Evolutionary conservation across 768 basidiomycete species (phyloP).

Genomic region (Boletus insuetus): DNA sequence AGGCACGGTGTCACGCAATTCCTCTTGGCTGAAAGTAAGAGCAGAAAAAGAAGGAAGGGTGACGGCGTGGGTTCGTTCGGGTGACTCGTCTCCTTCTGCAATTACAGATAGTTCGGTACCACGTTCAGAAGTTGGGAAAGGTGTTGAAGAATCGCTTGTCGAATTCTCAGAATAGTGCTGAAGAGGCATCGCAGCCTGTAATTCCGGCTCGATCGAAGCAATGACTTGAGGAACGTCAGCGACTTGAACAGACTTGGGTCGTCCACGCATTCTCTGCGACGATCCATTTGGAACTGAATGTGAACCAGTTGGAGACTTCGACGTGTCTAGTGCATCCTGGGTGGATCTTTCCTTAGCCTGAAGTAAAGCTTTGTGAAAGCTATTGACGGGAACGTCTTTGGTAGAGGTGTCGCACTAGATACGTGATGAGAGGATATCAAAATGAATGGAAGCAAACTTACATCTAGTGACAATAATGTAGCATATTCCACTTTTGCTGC

Average conservation of each 20-base stretch:
- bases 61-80: constrained; percentile 35
- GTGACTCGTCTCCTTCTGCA: constrained; percentile 64
- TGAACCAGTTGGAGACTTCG: neutral
- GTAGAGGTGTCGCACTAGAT: constrained; percentile 34
- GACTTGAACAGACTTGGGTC: constrained; percentile 2
- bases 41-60: neutral
- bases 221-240: constrained; percentile 4
- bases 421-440: constrained; percentile 9
- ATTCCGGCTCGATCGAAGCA: constrained; percentile 3
- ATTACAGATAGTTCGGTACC: constrained; percentile 62
- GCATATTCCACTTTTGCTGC: constrained; percentile 46
- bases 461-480: constrained; percentile 45
- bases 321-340: neutral
- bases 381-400: constrained; percentile 44
- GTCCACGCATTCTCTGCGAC: neutral
- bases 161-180: neutral
- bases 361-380: constrained; percentile 46
- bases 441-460: constrained; percentile 22
- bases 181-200: neutral
- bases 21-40: neutral
- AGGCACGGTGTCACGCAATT: neutral
- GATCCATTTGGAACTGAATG: neutral
- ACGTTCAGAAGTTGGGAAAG: constrained; percentile 24
- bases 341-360: constrained; percentile 28
- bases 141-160: neutral